These are phyloP conservation scores for Stellera chamaejasme DNA, from an alignment of 345 rosid genomes.

Conservation along the genomic window DNA sequence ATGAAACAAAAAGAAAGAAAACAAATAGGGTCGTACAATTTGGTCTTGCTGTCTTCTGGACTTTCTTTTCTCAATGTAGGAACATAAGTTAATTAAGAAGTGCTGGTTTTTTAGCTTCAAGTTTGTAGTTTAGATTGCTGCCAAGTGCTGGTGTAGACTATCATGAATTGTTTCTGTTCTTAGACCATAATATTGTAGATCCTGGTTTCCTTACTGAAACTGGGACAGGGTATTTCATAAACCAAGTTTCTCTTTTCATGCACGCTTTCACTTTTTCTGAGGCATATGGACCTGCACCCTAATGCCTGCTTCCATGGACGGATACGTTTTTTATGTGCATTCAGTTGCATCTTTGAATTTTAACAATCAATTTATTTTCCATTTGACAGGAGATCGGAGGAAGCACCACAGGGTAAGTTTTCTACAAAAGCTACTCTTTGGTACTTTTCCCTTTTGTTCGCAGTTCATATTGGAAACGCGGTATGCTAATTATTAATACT, in stretches of 20 bases:
- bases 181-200: too few relatives aligned
- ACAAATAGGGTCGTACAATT: too few relatives aligned
- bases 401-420: slow-evolving; percentile 55
- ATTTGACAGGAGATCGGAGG: slow-evolving; percentile 58
- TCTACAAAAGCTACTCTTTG: slow-evolving; percentile 4
- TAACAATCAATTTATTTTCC: slow-evolving; percentile 14
- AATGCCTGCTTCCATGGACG: not conserved
- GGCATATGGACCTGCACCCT: not conserved
- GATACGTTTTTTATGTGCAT: not conserved
- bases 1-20: too few relatives aligned
- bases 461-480: too few relatives aligned
- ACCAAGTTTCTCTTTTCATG: not conserved
- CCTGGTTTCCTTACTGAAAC: not conserved
- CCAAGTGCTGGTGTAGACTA: too few relatives aligned
- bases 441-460: too few relatives aligned
- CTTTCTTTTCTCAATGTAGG: too few relatives aligned
- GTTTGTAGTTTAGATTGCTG: too few relatives aligned
- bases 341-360: slow-evolving; percentile 22
- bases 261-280: not conserved
- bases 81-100: too few relatives aligned
- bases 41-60: too few relatives aligned
- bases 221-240: not conserved
- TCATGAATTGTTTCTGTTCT: too few relatives aligned
- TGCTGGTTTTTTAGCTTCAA: too few relatives aligned
- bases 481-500: not conserved